Conservation (phyloP, 768 basidiomycete species). For the Coprinellus micaceus region DNA sequence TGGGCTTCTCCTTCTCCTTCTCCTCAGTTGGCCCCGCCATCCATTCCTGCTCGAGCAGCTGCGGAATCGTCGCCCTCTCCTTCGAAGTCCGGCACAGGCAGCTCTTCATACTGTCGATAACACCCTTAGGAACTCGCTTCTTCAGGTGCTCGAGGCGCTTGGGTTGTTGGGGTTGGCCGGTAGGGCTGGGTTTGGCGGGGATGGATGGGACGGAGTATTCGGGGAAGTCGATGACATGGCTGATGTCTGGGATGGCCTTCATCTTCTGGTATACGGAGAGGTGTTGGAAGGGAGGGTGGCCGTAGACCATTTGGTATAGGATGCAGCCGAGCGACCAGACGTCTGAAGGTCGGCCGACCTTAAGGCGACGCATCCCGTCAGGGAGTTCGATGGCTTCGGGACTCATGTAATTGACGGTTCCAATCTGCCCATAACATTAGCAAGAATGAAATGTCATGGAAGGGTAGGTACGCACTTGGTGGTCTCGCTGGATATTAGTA, state of each 20-base stretch:
- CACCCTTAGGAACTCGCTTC: constrained; percentile 63
- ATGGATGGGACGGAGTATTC: constrained; percentile 56
- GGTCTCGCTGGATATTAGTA: constrained; percentile 95
- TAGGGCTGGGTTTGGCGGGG: constrained; percentile 31
- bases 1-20: constrained; percentile 23
- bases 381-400: constrained; percentile 92
- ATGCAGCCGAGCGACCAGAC: constrained; percentile 99
- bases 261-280: constrained; percentile 85
- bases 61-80: constrained; percentile 81
- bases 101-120: constrained; percentile 79
- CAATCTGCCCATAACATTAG: constrained; percentile 52
- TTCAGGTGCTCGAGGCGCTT: constrained; percentile 67
- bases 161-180: constrained; percentile 36
- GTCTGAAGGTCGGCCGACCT: constrained; percentile 93
- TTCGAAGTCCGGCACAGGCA: constrained; percentile 81
- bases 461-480: constrained; percentile 56
- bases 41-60: constrained; percentile 82
- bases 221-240: constrained; percentile 79
- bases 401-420: constrained; percentile 98
- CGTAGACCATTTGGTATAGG: constrained; percentile 98
- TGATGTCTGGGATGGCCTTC: constrained; percentile 84
- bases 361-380: constrained; percentile 83
- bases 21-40: constrained; percentile 45
- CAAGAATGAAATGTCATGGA: neutral
- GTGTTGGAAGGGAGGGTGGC: constrained; percentile 87